Conservation (phyloP, 2,329 filamentous ascomycete species). For the Eutypella sp. region DNA sequence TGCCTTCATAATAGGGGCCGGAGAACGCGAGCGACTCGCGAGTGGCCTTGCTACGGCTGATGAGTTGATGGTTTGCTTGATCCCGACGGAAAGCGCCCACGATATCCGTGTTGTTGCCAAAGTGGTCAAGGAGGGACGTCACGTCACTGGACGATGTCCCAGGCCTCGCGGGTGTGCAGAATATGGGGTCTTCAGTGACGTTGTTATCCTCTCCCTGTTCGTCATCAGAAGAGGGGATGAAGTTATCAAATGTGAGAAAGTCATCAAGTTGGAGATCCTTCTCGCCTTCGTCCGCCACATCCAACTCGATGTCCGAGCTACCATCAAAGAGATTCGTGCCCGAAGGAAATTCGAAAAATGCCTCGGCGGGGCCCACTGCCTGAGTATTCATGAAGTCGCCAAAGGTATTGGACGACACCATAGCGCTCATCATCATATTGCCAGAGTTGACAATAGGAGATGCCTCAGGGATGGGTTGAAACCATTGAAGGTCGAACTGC, state of each 20-base stretch:
- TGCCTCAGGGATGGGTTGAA: conserved; percentile 32
- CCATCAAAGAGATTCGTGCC: conserved; percentile 47
- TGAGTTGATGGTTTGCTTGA: conserved; percentile 57
- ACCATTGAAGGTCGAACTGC: conserved; percentile 46
- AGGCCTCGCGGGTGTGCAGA: conserved; percentile 43
- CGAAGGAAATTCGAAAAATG: conserved; percentile 66
- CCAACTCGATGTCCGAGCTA: conserved; percentile 43
- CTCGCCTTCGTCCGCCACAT: conserved; percentile 61
- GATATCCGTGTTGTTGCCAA: conserved; percentile 61
- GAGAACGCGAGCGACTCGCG: conserved; percentile 59
- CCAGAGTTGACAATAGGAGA: conserved; percentile 62
- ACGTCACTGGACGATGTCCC: conserved; percentile 44
- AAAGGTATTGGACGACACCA: conserved; percentile 54
- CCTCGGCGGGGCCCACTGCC: conserved; percentile 67
- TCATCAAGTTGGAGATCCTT: conserved; percentile 63
- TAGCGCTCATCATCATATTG: conserved; percentile 74
- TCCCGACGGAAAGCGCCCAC: conserved; percentile 75
- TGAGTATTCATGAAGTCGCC: conserved; percentile 57
- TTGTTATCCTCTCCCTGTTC: conserved; percentile 44
- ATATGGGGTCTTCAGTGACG: conserved; percentile 41
- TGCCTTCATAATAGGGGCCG: conserved; percentile 54
- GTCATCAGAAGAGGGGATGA: conserved; percentile 55
- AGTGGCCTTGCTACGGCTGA: conserved; percentile 55
- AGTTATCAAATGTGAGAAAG: conserved; percentile 64
- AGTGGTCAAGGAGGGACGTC: conserved; percentile 57